Conservation (phyloP, 352 stramenopile species). For the Phytophthora nicotianae region DNA sequence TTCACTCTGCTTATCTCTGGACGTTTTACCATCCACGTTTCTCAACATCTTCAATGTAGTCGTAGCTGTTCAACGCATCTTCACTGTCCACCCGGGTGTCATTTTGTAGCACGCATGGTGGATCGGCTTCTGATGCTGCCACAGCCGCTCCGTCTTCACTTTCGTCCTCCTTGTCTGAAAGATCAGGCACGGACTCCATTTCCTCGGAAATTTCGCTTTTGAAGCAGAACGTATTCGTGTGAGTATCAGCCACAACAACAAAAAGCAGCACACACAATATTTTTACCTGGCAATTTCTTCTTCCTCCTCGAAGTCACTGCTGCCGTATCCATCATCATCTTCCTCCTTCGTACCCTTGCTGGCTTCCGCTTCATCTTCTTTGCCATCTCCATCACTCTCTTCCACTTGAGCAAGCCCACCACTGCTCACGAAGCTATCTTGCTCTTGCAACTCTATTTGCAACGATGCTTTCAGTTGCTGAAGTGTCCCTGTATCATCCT, state of each 20-base stretch:
- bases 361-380: slow-evolving; percentile 6
- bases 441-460: slow-evolving; percentile 58
- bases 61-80: slow-evolving; percentile 82
- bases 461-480: slow-evolving; percentile 79
- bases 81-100: slow-evolving; percentile 62
- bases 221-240: slow-evolving; percentile 1
- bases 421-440: slow-evolving; percentile 42
- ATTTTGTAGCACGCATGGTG: slow-evolving; percentile 31
- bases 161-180: slow-evolving; percentile 56
- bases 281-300: slow-evolving; percentile 73
- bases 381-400: slow-evolving; percentile 17
- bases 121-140: slow-evolving; percentile 7
- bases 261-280: background rate
- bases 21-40: slow-evolving; percentile 41
- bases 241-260: slow-evolving; percentile 6
- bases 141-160: slow-evolving; percentile 16
- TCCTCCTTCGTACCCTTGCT: slow-evolving; percentile 19
- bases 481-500: slow-evolving; percentile 79
- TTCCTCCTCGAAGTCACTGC: slow-evolving; percentile 86
- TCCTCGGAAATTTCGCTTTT: slow-evolving; percentile 66
- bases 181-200: slow-evolving; percentile 58
- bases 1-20: background rate
- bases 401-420: slow-evolving; percentile 17
- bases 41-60: slow-evolving; percentile 84
- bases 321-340: slow-evolving; percentile 71